phyloP scores from a whole-genome alignment of 176 grass and related monocot genomes.

The Cenchrus americanus region DNA sequence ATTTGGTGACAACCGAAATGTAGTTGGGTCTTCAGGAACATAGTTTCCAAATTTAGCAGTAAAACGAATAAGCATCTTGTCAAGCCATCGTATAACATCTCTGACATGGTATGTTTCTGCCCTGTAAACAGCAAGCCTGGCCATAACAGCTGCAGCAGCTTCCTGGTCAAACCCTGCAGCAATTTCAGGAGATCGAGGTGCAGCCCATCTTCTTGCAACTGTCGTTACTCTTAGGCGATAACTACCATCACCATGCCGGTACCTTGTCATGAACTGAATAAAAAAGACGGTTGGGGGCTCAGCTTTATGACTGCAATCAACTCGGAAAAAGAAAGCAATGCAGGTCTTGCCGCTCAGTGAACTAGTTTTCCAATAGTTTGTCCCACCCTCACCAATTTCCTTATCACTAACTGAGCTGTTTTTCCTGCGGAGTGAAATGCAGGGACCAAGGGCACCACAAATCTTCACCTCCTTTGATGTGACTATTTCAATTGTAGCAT shows the following conservation, averaged over 20 bases:
- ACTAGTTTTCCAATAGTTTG: constrained; percentile 83
- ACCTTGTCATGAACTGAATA: constrained; percentile 97
- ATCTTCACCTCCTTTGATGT: constrained; percentile 94
- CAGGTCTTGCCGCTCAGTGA: constrained; percentile 80
- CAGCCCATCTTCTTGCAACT: constrained; percentile 92
- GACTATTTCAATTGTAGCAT: constrained; percentile 82
- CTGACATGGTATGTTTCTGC: constrained; percentile 82
- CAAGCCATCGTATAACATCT: constrained; percentile 97
- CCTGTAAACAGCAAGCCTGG: constrained; percentile 83
- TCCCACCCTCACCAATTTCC: constrained; percentile 90
- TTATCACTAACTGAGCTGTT: constrained; percentile 83
- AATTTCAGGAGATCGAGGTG: constrained; percentile 76
- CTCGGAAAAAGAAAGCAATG: constrained; percentile 92
- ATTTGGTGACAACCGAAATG: constrained; percentile 81
- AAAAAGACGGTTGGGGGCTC: constrained; percentile 92
- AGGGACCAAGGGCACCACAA: constrained; percentile 96
- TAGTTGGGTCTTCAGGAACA: constrained; percentile 90
- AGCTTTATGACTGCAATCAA: constrained; percentile 54
- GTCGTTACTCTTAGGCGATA: constrained; percentile 85
- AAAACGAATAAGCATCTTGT: constrained; percentile 99
- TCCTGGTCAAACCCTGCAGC: constrained; percentile 92
- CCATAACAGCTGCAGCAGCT: constrained; percentile 90
- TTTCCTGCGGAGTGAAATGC: constrained; percentile 67
- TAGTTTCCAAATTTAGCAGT: constrained; percentile 98
- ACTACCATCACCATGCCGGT: constrained; percentile 77